Evolutionary conservation across 176 grass and related monocot species (phyloP).

Genomic region (Eremochloa ophiuroides): DNA sequence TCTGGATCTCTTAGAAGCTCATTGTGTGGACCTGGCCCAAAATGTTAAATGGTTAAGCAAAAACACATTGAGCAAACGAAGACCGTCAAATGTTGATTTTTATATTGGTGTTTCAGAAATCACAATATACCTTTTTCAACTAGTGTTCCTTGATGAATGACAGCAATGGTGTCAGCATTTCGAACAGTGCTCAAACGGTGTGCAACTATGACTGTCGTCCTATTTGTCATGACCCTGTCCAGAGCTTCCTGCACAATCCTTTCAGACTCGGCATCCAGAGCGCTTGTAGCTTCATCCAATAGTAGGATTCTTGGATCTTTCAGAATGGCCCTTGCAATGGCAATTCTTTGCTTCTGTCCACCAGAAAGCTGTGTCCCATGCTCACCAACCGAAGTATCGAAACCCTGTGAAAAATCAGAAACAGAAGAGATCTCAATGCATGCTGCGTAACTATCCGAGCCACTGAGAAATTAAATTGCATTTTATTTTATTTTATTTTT

Average conservation of each 20-base stretch:
- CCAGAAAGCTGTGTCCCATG: conserved; percentile 87
- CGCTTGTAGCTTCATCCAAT: conserved; percentile 88
- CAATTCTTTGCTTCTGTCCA: conserved; percentile 95
- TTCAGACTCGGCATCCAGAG: conserved; percentile 83
- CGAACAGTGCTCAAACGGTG: conserved; percentile 78
- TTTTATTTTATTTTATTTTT: not conserved
- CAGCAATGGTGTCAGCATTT: conserved; percentile 79
- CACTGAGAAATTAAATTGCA: not conserved
- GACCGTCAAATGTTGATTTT: not conserved
- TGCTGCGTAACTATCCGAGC: not conserved
- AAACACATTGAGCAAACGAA: not conserved
- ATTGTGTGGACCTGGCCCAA: conserved; percentile 59
- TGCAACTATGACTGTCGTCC: conserved; percentile 85
- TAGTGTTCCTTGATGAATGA: conserved; percentile 74
- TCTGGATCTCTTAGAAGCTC: conserved; percentile 71
- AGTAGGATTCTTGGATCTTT: conserved; percentile 91
- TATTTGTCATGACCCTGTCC: conserved; percentile 78
- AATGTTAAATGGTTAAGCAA: conserved; percentile 28
- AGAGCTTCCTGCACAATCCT: conserved; percentile 84
- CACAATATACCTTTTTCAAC: conserved; percentile 74
- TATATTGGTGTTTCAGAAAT: not conserved
- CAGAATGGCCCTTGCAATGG: conserved; percentile 88
- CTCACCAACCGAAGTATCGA: conserved; percentile 81
- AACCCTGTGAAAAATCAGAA: conserved; percentile 45
- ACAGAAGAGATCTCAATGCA: conserved; percentile 6